These are phyloP conservation scores for Strobilomyces dryophilus DNA, from an alignment of 768 basidiomycete genomes.

Conservation along the genomic window DNA sequence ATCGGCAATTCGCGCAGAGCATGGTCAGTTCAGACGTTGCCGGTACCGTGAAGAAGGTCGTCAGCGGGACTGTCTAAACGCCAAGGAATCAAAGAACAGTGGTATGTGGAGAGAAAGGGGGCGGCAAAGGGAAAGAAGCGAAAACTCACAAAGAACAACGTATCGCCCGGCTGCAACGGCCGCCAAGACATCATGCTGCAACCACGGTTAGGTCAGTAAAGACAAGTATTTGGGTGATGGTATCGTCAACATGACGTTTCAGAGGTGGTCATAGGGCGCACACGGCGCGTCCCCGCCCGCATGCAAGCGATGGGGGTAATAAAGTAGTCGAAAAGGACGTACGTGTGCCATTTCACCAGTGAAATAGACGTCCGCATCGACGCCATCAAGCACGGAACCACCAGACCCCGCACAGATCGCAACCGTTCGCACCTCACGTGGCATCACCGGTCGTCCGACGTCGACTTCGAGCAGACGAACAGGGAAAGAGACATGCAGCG, in stretches of 20 bases:
- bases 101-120: not conserved
- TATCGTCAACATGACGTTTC: conserved; percentile 11
- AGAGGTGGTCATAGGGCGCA: not conserved
- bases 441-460: conserved; percentile 49
- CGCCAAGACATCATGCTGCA: conserved; percentile 83
- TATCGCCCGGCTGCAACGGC: conserved; percentile 70
- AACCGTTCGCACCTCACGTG: conserved; percentile 48
- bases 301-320: not conserved
- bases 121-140: not conserved
- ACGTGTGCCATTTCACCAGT: conserved; percentile 95
- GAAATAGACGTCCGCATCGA: conserved; percentile 80
- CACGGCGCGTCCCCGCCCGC: not conserved
- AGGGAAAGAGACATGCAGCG: conserved; percentile 7
- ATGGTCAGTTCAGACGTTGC: not conserved
- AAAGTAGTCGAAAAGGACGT: conserved; percentile 28
- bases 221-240: not conserved
- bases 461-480: conserved; percentile 45
- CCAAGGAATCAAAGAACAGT: conserved; percentile 9
- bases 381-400: conserved; percentile 66
- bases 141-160: conserved; percentile 77
- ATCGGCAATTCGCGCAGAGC: conserved; percentile 17
- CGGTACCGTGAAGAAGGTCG: conserved; percentile 13
- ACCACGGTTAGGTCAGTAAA: conserved; percentile 4
- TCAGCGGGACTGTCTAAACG: conserved; percentile 7
- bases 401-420: conserved; percentile 94